Evolutionary conservation across 305 asterid genomes (phyloP), one percentile per base, ranked within the genome.

Genomic region (Fraxinus baroniana): DNA sequence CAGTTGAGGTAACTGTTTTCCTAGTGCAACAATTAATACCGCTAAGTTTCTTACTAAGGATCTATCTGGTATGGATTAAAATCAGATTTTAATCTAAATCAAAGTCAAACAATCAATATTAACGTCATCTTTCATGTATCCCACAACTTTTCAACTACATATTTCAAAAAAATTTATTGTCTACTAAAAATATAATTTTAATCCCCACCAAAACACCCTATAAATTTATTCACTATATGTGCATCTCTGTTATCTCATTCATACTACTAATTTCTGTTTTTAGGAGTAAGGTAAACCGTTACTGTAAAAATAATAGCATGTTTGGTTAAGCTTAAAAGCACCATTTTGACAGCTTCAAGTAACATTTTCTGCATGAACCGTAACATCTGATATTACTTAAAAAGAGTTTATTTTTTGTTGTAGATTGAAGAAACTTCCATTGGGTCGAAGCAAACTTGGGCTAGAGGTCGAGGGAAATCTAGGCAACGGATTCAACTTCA

Each of bases 401-500:
- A 80, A 22, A 37, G 22, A 30, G 5, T 17, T 15, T 4, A 17
- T 7, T 28, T 73, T 73, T 15, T 35, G 8, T 44, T 78, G 80
- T 84, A 93, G 98, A 87, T 79, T 2, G 94, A 91, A 73, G 97
- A 95, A 26, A 87, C 57, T 52, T 80, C 90, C 32, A 79, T 76
- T 2, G 81, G 87, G 41, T 64, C 85, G 2, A 94, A 88, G 91
- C 91, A 89, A 82, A 87, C 88, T 73, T 94, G 98, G 98, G 73
- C 86, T 18, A 90, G 89, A 85, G 95, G 91, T 80, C 88, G 95
- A 2, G 95, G 83, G n/a, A 96, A 92, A 83, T 64, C 91, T 1
- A 90, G 90, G 87, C 86, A 83, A 7, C 94, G 92, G 12, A 87
- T 83, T 18, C 93, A 80, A 78, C 92, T 86, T 71, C 89, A 88